Percentiles rank a stretch among this genome's conserved stretches.
Conservation (phyloP, 371 early-diverging fungal genomes). For the Rhizopus sp. region DNA sequence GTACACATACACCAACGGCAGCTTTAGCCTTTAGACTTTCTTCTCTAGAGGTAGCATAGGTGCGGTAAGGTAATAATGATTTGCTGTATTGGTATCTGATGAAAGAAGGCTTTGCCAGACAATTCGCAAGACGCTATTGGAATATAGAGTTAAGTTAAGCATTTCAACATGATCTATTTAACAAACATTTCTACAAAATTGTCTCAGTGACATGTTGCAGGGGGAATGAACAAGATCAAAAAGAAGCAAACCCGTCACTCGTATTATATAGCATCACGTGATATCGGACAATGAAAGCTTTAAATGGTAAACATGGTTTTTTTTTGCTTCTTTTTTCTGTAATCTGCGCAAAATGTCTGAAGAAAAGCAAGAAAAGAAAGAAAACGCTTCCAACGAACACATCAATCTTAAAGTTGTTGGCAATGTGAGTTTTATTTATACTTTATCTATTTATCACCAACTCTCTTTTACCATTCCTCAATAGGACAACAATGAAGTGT, state of each 20-base stretch:
- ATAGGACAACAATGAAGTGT: constrained; percentile 79
- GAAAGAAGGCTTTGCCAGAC: constrained; percentile 1
- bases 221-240: constrained; percentile 1
- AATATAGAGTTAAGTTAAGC: too few relatives aligned
- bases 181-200: not conserved
- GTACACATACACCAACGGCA: constrained; percentile 24
- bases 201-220: not conserved
- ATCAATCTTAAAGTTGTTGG: constrained; percentile 90
- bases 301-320: constrained; percentile 3
- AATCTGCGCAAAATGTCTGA: constrained; percentile 27
- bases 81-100: not conserved
- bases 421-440: constrained; percentile 58
- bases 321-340: constrained; percentile 3
- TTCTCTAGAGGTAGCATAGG: constrained; percentile 18
- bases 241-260: not conserved
- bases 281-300: not conserved
- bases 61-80: not conserved
- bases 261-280: constrained; percentile 4
- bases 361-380: constrained; percentile 54
- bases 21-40: constrained; percentile 21
- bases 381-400: constrained; percentile 63
- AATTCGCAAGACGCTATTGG: not conserved
- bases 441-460: not conserved
- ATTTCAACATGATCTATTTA: too few relatives aligned
- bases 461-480: constrained; percentile 19